Evolutionary conservation across 306 rosid species (phyloP), one percentile per base, ranked within the genome.

Genomic region (Nissolia schottii): DNA sequence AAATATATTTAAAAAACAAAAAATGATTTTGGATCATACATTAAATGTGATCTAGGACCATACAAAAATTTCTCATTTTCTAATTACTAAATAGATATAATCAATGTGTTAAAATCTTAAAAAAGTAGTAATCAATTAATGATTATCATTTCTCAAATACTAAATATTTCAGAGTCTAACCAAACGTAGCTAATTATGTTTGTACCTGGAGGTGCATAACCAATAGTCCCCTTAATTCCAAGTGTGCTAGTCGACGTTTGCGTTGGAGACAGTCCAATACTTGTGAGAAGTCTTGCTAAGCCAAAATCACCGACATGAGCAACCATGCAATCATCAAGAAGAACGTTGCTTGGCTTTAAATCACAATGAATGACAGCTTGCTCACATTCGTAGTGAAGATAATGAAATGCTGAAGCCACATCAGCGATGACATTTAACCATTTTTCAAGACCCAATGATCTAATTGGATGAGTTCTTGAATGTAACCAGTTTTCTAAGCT

Each of bases 181-280:
- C 0, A 20, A 10, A 34, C 2, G 41, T 53, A 38, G 2, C 38
- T 38, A 34, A 8, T 5, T 22, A 20, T 20, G 22, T 55, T 7
- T 8, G 53, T 48, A 76, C 81, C 75, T 7, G 70, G 68, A 32
- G 75, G 62, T 55, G 59, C 51, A 63, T 74, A 77, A 29, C 78
- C 86, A 34, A 77, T 7, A 0, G 71, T 64, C 5, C 82, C 82
- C 11, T 63, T 82, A 5, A 82, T 6, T 31, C 80, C 80, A 46
- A 37, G 25, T 8, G 70, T 71, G 45, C 54, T 76, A 22, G 58
- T n/a, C n/a, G n/a, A n/a, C n/a, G n/a, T 60, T 14, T 59, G 28
- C 18, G 2, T n/a, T 24, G 14, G 50, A 22, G 55, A 31, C 9
- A 18, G 62, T 28, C 19, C 35, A 28, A 46, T n/a, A 20, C 27